Evolutionary conservation across 768 basidiomycete species (phyloP).

Genomic region (Lactifluus hygrophoroides): DNA sequence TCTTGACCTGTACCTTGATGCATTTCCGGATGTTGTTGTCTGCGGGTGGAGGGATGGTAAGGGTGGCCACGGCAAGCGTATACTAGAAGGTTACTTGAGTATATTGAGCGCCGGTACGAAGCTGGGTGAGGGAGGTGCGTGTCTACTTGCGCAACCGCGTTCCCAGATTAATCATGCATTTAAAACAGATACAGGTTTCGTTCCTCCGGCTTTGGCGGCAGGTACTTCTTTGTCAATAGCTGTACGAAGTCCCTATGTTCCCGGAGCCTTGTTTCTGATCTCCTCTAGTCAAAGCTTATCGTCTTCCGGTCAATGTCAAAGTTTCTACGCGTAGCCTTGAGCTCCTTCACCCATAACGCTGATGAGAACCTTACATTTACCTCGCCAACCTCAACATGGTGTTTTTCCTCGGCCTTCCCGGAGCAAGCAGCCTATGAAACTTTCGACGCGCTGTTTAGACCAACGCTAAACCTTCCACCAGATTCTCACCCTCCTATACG

Average conservation of each 20-base stretch:
- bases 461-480: slow-evolving; percentile 13
- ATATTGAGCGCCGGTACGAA: slow-evolving; percentile 61
- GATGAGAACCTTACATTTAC: slow-evolving; percentile 1
- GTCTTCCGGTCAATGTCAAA: slow-evolving; percentile 61
- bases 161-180: slow-evolving; percentile 18
- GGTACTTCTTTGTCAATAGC: slow-evolving; percentile 57
- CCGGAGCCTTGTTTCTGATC: background rate
- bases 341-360: slow-evolving; percentile 14
- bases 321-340: slow-evolving; percentile 49
- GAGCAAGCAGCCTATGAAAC: slow-evolving; percentile 41
- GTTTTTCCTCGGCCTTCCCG: slow-evolving; percentile 51
- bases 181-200: slow-evolving; percentile 26
- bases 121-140: slow-evolving; percentile 46
- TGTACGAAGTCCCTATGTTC: slow-evolving; percentile 33
- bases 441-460: slow-evolving; percentile 42
- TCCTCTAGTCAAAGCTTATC: slow-evolving; percentile 62
- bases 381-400: slow-evolving; percentile 46
- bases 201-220: slow-evolving; percentile 48
- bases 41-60: slow-evolving; percentile 55
- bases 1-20: slow-evolving; percentile 63
- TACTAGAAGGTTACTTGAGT: slow-evolving; percentile 76
- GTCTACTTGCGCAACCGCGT: background rate
- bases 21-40: slow-evolving; percentile 58
- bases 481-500: background rate
- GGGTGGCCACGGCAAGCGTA: slow-evolving; percentile 47